Conservation (phyloP, 495 filamentous ascomycete genomes). For the Eremomyces bilateralis region DNA sequence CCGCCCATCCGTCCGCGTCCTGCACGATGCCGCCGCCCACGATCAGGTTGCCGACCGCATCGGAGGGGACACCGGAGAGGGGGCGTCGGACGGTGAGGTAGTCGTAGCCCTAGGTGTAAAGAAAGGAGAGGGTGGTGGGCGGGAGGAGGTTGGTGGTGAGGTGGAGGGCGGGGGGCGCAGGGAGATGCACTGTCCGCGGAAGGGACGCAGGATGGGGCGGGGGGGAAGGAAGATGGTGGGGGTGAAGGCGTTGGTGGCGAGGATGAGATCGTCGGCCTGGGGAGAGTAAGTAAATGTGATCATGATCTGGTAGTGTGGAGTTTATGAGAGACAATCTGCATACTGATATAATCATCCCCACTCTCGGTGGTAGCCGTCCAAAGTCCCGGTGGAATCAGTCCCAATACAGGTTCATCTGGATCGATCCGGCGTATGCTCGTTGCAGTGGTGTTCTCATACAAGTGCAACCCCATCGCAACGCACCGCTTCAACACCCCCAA, state of each 20-base stretch:
- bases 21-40: constrained; percentile 44
- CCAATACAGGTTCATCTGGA: no score
- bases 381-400: no score
- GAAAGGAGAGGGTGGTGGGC: constrained; percentile 39
- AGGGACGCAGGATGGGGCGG: constrained; percentile 38
- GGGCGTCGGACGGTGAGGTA: constrained; percentile 43
- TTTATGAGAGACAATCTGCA: no score
- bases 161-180: constrained; percentile 29
- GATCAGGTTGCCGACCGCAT: constrained; percentile 25
- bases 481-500: constrained; percentile 34
- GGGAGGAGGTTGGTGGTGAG: constrained; percentile 7
- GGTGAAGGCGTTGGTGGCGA: constrained; percentile 58
- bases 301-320: no score
- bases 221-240: constrained; percentile 33
- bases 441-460: constrained; percentile 40
- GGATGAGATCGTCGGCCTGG: constrained; percentile 30
- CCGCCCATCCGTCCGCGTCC: constrained; percentile 23
- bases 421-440: constrained; percentile 21
- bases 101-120: constrained; percentile 35
- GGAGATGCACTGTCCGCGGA: constrained; percentile 45
- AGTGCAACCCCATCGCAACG: constrained; percentile 29
- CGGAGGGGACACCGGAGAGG: constrained; percentile 21
- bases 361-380: no score
- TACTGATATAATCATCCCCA: no score
- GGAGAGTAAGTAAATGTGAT: no score